Conservation (phyloP, 768 basidiomycete species). For the Rhizopogon roseolus region DNA sequence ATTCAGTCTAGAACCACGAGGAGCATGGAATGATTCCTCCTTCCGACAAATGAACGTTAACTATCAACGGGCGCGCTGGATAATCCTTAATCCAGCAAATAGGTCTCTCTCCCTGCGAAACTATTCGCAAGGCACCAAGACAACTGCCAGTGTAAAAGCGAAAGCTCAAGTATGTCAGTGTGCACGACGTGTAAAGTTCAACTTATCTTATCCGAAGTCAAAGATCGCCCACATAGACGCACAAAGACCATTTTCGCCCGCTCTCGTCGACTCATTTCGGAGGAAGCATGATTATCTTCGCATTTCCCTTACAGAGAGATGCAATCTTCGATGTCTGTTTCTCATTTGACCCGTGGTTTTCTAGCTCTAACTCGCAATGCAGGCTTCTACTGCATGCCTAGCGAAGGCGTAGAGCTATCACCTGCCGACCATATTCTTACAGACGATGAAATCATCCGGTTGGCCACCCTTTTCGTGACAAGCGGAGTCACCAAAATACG, state of each 20-base stretch:
- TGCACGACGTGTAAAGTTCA: not conserved
- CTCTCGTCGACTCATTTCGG: slow-evolving; percentile 60
- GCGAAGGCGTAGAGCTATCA: slow-evolving; percentile 70
- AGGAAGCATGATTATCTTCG: slow-evolving; percentile 83
- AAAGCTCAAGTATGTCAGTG: slow-evolving; percentile 15
- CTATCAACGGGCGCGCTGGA: not conserved
- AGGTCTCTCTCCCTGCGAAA: not conserved
- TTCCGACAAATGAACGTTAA: not conserved
- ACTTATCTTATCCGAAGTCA: slow-evolving; percentile 6
- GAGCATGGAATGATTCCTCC: too few species aligned
- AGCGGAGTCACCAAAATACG: slow-evolving; percentile 86
- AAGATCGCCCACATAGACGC: slow-evolving; percentile 54
- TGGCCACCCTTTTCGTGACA: slow-evolving; percentile 72
- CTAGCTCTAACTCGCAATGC: not conserved
- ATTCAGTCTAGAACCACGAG: too few species aligned
- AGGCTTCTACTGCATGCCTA: slow-evolving; percentile 95
- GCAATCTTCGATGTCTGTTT: slow-evolving; percentile 76
- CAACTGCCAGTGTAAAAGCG: slow-evolving; percentile 7
- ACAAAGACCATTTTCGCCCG: slow-evolving; percentile 40
- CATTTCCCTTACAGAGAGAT: slow-evolving; percentile 81
- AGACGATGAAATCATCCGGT: slow-evolving; percentile 68
- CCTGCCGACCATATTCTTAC: slow-evolving; percentile 66
- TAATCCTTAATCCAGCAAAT: too few species aligned
- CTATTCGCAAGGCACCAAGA: slow-evolving; percentile 2
- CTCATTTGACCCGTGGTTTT: not conserved